These are phyloP conservation scores for Coprinopsis sp. DNA, from an alignment of 768 basidiomycete species.

Conservation along the genomic window DNA sequence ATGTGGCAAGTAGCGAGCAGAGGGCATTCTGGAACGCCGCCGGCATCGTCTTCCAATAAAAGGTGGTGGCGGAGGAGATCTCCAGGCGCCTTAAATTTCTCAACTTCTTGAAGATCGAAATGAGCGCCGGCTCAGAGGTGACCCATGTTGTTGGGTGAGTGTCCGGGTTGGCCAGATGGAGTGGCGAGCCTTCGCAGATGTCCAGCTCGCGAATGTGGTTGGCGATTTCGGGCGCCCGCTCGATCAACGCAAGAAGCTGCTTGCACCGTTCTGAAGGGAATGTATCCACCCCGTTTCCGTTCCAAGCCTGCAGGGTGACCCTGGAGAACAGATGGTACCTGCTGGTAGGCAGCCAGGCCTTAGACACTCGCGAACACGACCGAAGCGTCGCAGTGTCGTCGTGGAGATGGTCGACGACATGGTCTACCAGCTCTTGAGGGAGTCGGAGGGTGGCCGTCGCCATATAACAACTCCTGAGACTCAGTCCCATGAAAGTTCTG, in stretches of 20 bases:
- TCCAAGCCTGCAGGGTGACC: slow-evolving; percentile 31
- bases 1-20: slow-evolving; percentile 27
- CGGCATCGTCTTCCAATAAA: slow-evolving; percentile 35
- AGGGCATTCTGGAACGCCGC: slow-evolving; percentile 31
- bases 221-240: slow-evolving; percentile 28
- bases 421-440: slow-evolving; percentile 45
- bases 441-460: slow-evolving; percentile 19
- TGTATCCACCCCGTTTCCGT: slow-evolving; percentile 20
- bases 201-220: slow-evolving; percentile 33
- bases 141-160: slow-evolving; percentile 33
- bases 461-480: slow-evolving; percentile 12
- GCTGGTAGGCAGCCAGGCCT: slow-evolving; percentile 35
- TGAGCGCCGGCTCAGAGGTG: slow-evolving; percentile 32
- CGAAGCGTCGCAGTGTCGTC: slow-evolving; percentile 27
- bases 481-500: slow-evolving; percentile 1
- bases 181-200: slow-evolving; percentile 34
- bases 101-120: slow-evolving; percentile 31
- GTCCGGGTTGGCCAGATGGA: slow-evolving; percentile 24
- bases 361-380: slow-evolving; percentile 33
- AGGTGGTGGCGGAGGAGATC: slow-evolving; percentile 30
- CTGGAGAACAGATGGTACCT: slow-evolving; percentile 38
- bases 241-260: slow-evolving; percentile 30
- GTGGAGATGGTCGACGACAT: slow-evolving; percentile 41
- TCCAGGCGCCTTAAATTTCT: slow-evolving; percentile 35
- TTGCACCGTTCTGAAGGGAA: slow-evolving; percentile 30